A percentile compares a stretch with the other conserved stretches of the same genome.
Evolutionary conservation across 768 basidiomycete species (phyloP).

Genomic region (Termitomyces sp.): DNA sequence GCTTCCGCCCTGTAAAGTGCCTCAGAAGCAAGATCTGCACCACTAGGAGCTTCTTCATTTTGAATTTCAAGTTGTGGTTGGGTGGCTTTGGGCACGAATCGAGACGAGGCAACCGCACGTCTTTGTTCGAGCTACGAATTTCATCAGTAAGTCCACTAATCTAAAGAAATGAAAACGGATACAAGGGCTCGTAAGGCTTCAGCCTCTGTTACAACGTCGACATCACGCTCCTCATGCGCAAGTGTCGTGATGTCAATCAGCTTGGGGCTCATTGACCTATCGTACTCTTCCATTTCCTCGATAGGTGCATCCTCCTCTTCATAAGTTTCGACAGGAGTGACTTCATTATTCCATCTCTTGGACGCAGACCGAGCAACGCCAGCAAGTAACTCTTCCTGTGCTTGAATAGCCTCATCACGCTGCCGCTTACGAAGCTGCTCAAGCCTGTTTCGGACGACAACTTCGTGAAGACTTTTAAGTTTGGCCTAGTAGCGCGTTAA

Average conservation of each 20-base stretch:
- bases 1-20: conserved; percentile 88
- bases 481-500: conserved; percentile 59
- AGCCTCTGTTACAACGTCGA: conserved; percentile 67
- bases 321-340: conserved; percentile 24
- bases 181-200: conserved; percentile 67
- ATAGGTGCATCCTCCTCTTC: conserved; percentile 30
- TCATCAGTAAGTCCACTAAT: conserved; percentile 1
- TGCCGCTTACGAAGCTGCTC: conserved; percentile 95
- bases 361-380: conserved; percentile 64
- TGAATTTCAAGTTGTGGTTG: conserved; percentile 55
- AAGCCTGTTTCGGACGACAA: conserved; percentile 92
- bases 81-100: conserved; percentile 77
- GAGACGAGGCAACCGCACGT: conserved; percentile 73
- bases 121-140: conserved; percentile 66
- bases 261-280: conserved; percentile 82
- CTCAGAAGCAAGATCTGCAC: conserved; percentile 80
- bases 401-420: conserved; percentile 91
- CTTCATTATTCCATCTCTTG: conserved; percentile 27
- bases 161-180: conserved; percentile 20
- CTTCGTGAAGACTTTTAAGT: conserved; percentile 87
- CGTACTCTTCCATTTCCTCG: conserved; percentile 77
- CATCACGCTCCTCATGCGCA: conserved; percentile 70
- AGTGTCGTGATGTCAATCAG: conserved; percentile 68
- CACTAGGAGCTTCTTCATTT: conserved; percentile 51
- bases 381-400: conserved; percentile 85